Base-by-base conservation (phyloP, 208 protist genomes). In the Chromosphaera perkinsii region DNA sequence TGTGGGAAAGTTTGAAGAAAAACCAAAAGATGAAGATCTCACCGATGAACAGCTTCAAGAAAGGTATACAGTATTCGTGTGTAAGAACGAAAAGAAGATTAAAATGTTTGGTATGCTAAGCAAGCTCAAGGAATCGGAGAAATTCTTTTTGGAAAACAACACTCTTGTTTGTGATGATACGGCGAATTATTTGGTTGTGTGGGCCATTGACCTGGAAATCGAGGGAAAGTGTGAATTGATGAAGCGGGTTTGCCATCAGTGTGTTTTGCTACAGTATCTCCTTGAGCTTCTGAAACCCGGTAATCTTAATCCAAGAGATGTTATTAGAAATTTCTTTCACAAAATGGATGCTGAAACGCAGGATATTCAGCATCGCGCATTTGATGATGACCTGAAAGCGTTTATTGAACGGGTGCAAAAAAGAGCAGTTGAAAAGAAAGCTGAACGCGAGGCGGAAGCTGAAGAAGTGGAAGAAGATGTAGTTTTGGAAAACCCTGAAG, bases 151-250 rank as follows among this genome's bases (percentile, higher is more conserved):
- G 14, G 51, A 76, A 5, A n/a, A 73, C 26, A 36, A n/a, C n/a
- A n/a, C 51, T 29, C 71, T 76, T 5, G 22, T 72, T 12, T 29
- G 48, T 24, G 71, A 79, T 24, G 17, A 66, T 36, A 29, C 57
- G 4, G 69, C 58, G n/a, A 75, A 56, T 60, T 76, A 52, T 39
- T 33, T 74, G 14, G 54, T 79, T 3, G 31, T 79, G 5, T 71
- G 45, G 29, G n/a, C 29, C 0, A 32, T 69, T 2, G 66, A 73
- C n/a, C 51, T 72, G 29, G 52, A 70, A 17, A 43, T 73, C 7
- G 75, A 79, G 17, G 71, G 43, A 22, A 72, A 79, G 58, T 17
- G 27, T 12, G 59, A 74, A 24, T 12, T 49, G 22, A 72, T 79
- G 75, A 35, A 66, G 17, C 3, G 36, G 5, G 55, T 71, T 9